A percentile compares a stretch with the other conserved stretches of the same genome.
Conservation (phyloP, 306 rosid species). For the Cucumis hystrix region DNA sequence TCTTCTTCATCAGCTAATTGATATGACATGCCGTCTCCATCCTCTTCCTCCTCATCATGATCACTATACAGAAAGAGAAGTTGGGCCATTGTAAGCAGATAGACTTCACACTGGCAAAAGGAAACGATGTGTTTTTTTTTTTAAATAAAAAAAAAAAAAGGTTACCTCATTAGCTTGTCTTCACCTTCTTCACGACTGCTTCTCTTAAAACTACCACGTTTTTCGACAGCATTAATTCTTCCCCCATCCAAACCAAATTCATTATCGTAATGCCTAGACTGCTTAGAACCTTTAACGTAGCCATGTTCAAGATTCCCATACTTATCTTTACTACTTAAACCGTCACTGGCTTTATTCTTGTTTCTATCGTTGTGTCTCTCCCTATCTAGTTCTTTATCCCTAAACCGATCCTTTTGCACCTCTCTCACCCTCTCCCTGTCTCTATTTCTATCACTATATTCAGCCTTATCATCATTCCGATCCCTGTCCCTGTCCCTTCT, state of each 20-base stretch:
- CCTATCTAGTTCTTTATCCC: constrained; percentile 9
- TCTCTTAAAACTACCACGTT: constrained; percentile 16
- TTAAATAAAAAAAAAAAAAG: too few relatives aligned
- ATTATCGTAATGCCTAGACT: constrained; percentile 38
- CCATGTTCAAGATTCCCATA: constrained; percentile 25
- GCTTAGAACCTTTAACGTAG: constrained; percentile 30
- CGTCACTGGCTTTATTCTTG: constrained; percentile 24
- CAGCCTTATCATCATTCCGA: constrained; percentile 11
- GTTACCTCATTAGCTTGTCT: constrained; percentile 33
- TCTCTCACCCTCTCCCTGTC: constrained; percentile 12
- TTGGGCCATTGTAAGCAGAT: not conserved
- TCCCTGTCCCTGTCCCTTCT: constrained; percentile 18
- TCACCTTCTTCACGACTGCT: constrained; percentile 17
- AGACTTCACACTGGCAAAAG: not conserved
- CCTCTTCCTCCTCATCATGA: constrained; percentile 56
- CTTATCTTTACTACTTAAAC: constrained; percentile 29
- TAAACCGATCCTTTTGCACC: not conserved
- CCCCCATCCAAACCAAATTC: constrained; percentile 24
- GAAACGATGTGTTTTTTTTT: too few relatives aligned
- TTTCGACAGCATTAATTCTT: constrained; percentile 17
- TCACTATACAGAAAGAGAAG: constrained; percentile 22
- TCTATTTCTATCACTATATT: constrained; percentile 11
- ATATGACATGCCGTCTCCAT: constrained; percentile 37
- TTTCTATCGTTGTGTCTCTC: constrained; percentile 19
- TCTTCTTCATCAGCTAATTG: constrained; percentile 76